Percentiles rank a stretch among this genome's conserved stretches.
Conservation (phyloP, 495 filamentous ascomycete species). For the Cryomyces minteri region DNA sequence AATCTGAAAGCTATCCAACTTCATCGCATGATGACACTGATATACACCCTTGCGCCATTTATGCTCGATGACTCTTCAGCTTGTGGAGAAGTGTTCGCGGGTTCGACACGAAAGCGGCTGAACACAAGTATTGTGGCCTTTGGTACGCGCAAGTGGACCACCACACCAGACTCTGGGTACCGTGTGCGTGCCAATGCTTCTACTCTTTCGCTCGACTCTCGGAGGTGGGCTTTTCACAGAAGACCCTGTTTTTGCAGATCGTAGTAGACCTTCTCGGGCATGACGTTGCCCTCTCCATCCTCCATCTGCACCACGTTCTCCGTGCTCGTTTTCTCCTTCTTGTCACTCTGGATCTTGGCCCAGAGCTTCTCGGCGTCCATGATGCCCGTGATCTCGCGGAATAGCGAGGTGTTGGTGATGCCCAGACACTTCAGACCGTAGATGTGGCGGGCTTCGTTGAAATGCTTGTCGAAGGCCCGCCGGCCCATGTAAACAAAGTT, state of each 20-base stretch:
- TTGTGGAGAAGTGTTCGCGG: no score
- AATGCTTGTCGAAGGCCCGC: conserved; percentile 94
- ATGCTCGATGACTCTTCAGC: no score
- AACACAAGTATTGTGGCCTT: no score
- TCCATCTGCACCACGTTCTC: conserved; percentile 96
- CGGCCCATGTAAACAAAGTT: conserved; percentile 97
- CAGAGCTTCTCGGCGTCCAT: conserved; percentile 73
- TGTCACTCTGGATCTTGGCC: conserved; percentile 82
- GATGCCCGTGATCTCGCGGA: conserved; percentile 85
- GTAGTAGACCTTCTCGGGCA: conserved; percentile 94
- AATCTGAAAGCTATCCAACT: no score
- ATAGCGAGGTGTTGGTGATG: conserved; percentile 80
- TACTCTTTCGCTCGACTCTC: no score
- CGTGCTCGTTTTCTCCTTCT: conserved; percentile 49
- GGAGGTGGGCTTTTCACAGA: conserved; percentile 22
- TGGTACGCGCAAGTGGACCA: no score
- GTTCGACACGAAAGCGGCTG: no score
- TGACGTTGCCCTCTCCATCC: conserved; percentile 91
- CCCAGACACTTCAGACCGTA: conserved; percentile 86
- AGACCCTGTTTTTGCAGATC: conserved; percentile 62
- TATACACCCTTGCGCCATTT: no score
- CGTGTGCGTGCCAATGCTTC: no score
- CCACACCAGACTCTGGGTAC: no score
- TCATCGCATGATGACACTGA: no score
- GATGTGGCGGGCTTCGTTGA: conserved; percentile 81